These are phyloP conservation scores for Gyromitra esculenta DNA, from an alignment of 2,329 filamentous ascomycete genomes.

Conservation along the genomic window DNA sequence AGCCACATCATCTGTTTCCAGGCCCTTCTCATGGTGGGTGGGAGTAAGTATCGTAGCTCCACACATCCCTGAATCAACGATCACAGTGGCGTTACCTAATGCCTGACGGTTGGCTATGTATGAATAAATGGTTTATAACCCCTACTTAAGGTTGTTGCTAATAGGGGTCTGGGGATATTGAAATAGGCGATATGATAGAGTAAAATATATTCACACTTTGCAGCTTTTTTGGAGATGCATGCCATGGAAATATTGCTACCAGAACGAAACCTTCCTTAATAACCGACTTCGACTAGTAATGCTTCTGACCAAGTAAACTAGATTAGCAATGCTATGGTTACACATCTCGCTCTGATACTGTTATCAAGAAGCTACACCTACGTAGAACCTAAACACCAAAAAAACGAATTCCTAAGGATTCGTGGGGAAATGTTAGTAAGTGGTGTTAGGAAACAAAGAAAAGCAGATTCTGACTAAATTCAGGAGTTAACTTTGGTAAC, in stretches of 20 bases:
- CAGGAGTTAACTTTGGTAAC: constrained; percentile 18
- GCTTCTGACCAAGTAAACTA: constrained; percentile 25
- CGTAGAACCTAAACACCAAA: not conserved
- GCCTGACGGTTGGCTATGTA: too few species aligned
- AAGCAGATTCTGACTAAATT: constrained; percentile 29
- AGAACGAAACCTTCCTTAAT: constrained; percentile 6
- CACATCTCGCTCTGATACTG: not conserved
- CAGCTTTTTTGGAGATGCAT: not conserved
- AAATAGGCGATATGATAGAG: too few species aligned
- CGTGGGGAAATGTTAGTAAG: constrained; percentile 19
- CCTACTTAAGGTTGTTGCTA: not conserved
- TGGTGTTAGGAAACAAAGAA: constrained; percentile 20
- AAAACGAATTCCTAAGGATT: not conserved
- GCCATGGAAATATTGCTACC: not conserved
- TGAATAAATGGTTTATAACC: not conserved
- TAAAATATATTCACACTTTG: not conserved
- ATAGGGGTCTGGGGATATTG: too few species aligned
- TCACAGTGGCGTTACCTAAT: too few species aligned
- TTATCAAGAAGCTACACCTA: not conserved
- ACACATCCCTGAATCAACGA: not conserved
- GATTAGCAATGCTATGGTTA: constrained; percentile 24
- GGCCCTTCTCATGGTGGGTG: too few species aligned
- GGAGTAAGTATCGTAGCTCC: not conserved
- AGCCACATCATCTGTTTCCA: not conserved
- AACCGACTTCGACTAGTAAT: not conserved